Evolutionary conservation across 441 rosid genomes (phyloP).

Genomic region (Viola pubescens): DNA sequence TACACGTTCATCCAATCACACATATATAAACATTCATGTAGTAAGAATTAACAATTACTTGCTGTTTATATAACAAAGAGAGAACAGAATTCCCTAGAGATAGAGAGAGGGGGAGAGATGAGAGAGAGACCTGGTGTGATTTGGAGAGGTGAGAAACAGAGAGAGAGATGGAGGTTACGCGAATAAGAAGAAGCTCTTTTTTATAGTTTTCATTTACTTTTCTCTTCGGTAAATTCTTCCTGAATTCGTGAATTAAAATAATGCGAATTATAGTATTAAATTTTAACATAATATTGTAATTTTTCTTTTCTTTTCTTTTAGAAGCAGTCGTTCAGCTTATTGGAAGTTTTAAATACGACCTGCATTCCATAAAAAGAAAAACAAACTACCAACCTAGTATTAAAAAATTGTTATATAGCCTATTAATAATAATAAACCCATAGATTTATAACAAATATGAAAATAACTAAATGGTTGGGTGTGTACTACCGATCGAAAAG

Average conservation of each 20-base stretch:
- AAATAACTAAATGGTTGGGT: no score
- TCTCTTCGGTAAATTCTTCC: not conserved
- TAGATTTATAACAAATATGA: no score
- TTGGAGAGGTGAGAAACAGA: constrained; percentile 29
- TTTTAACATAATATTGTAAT: no score
- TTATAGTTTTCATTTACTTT: not conserved
- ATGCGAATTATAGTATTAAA: not conserved
- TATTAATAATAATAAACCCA: no score
- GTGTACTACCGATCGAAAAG: no score
- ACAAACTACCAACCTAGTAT: no score
- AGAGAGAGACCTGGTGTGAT: constrained; percentile 14
- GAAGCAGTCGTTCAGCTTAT: no score
- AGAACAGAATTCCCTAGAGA: constrained; percentile 13
- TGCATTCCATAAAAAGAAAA: no score
- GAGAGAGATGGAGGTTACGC: not conserved
- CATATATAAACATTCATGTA: not conserved
- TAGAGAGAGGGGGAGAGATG: constrained; percentile 2
- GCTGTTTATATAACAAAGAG: not conserved
- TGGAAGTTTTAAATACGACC: no score
- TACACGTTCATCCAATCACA: constrained; percentile 8
- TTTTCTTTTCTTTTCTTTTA: no score
- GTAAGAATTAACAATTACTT: not conserved
- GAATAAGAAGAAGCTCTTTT: constrained; percentile 1
- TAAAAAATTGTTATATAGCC: no score
- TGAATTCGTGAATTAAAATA: not conserved